These are phyloP conservation scores for Knoxdaviesia proteae DNA, from an alignment of 2,329 filamentous ascomycete genomes.

Conservation along the genomic window DNA sequence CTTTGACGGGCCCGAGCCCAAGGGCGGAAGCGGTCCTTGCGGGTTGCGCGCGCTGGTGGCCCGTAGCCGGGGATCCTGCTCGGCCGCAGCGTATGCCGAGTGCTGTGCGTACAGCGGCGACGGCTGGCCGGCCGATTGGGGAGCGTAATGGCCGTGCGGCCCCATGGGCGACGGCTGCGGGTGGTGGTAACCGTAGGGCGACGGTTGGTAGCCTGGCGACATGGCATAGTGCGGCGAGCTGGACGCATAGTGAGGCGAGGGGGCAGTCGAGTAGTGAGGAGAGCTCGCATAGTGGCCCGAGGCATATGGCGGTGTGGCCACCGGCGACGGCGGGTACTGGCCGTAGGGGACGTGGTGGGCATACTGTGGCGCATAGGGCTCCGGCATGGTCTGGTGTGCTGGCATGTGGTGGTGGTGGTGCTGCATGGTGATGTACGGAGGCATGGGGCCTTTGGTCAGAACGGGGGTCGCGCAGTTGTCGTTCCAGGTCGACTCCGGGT, in stretches of 20 bases:
- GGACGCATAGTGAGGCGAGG: slow-evolving; percentile 12
- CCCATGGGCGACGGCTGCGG: slow-evolving; percentile 9
- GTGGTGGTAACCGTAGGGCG: slow-evolving; percentile 10
- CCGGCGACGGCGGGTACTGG: slow-evolving; percentile 23
- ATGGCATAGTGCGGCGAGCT: neutral
- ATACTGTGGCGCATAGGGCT: slow-evolving; percentile 16
- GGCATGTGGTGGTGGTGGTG: slow-evolving; percentile 11
- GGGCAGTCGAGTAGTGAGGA: slow-evolving; percentile 18
- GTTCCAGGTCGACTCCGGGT: slow-evolving; percentile 85
- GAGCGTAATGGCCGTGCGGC: slow-evolving; percentile 9
- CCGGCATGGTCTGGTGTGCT: slow-evolving; percentile 9
- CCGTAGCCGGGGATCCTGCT: slow-evolving; percentile 17
- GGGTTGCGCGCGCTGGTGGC: slow-evolving; percentile 15
- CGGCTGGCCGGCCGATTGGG: slow-evolving; percentile 10
- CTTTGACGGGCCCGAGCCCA: slow-evolving; percentile 18
- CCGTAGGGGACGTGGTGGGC: slow-evolving; percentile 13
- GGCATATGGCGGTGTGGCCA: slow-evolving; percentile 30
- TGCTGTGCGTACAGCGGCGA: slow-evolving; percentile 7
- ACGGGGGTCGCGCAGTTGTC: slow-evolving; percentile 65
- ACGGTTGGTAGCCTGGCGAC: slow-evolving; percentile 8
- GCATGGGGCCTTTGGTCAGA: slow-evolving; percentile 56
- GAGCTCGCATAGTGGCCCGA: neutral
- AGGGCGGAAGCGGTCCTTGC: slow-evolving; percentile 22
- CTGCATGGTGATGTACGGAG: slow-evolving; percentile 16
- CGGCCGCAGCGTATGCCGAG: slow-evolving; percentile 17